A percentile compares a stretch with the other conserved stretches of the same genome.
Evolutionary conservation across 257 asterid species (phyloP).

Genomic region (Solanum corneliomulleri): DNA sequence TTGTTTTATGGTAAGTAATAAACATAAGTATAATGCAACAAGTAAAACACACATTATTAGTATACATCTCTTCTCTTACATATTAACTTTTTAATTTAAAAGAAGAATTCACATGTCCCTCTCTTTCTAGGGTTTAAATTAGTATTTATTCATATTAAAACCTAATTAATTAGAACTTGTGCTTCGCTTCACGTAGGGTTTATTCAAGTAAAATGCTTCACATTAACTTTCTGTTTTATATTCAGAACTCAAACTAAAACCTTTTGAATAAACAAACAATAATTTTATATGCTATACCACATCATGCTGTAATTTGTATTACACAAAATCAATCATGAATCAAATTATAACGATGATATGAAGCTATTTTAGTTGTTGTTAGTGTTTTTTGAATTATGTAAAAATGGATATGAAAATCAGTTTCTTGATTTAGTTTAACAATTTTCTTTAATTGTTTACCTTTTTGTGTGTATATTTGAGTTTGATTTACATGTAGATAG

Average conservation of each 20-base stretch:
- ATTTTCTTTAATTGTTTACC: no score
- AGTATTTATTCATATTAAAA: not conserved
- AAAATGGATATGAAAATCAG: no score
- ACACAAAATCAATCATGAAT: not conserved
- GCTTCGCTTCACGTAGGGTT: no score
- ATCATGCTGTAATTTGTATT: not conserved
- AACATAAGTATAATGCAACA: not conserved
- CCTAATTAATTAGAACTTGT: no score
- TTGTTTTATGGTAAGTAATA: not conserved
- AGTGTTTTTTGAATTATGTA: no score
- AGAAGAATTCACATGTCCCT: not conserved
- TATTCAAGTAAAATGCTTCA: not conserved
- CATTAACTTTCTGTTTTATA: no score
- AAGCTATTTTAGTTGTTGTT: not conserved
- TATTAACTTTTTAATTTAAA: not conserved
- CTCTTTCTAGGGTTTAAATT: not conserved
- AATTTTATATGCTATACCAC: not conserved
- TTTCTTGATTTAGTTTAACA: no score
- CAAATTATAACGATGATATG: rapidly evolving
- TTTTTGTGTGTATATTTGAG: no score
- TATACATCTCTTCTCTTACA: not conserved
- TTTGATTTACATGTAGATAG: no score
- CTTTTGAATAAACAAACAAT: not conserved
- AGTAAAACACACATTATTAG: not conserved
- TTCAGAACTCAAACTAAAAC: no score